Base-by-base conservation (phyloP, 768 basidiomycete species). In the Boletus speciosus region DNA sequence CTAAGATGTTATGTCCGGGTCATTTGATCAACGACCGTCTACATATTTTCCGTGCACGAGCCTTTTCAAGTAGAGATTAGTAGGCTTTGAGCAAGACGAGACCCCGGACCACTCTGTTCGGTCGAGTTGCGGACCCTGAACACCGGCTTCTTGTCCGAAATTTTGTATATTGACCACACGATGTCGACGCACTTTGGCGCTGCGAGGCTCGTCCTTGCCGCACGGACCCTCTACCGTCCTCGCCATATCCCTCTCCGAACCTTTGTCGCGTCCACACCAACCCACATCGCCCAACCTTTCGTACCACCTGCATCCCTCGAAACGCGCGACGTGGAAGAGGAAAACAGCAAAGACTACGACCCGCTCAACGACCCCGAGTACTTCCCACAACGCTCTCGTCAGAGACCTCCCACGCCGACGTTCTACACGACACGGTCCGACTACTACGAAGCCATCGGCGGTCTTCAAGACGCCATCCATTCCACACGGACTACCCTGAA, bases 351-450 rank as follows among this genome's bases (percentile, higher is more conserved):
- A 9, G 49, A 36, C 39, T 35, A 53, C 14, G 55, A 42, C 51
- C 23, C 36, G 32, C 38, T 56, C 51, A 10, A 52, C 11, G 49
- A 64, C 42, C 29, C 51, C 39, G 44, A 42, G 16, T 37, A 27
- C 36, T 37, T 51, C 2, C 10, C 57, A 25, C 57, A 54, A n/a
- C 60, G 31, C 35, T 12, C 29, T 6, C 61, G 49, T 12, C 64
- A 60, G 14, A 64, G 61, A 52, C 91, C 91, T 0, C 71, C 77
- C 19, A 88, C 90, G 8, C 82, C 91, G 21, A 83, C 81, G 45
- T 95, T 93, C 74, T 97, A 90, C 75, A 92, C 93, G 16, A 86
- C 85, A 15, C 84, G 86, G 34, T 75, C 88, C 1, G 74, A 75
- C 23, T 94, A 85, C 74, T 85, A 85, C 68, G 89, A 94, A 70